Percentiles rank a stretch among this genome's conserved stretches.
phyloP scores from a whole-genome alignment of 805 yeast genomes.

The Suhomyces xylopsoci region DNA sequence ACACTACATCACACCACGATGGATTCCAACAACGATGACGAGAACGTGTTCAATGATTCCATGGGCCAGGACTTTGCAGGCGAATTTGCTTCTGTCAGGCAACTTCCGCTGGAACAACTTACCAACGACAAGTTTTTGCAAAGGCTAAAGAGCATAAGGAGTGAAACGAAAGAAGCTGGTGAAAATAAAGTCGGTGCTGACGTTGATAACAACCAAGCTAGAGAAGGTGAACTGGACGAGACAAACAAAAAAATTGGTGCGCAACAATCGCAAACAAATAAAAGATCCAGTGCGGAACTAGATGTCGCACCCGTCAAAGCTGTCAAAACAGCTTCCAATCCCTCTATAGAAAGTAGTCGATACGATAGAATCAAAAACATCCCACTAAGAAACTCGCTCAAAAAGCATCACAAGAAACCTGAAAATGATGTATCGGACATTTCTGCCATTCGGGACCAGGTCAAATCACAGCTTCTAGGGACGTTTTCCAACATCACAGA shows the following conservation, averaged over 20 bases:
- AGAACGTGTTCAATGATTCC: not conserved
- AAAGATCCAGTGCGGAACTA: not conserved
- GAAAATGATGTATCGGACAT: too few relatives aligned
- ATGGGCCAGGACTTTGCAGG: slow-evolving; percentile 25
- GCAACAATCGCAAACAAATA: not conserved
- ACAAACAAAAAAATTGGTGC: too few relatives aligned
- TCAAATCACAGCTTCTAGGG: slow-evolving; percentile 20
- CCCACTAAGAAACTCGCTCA: not conserved
- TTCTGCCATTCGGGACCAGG: slow-evolving; percentile 12
- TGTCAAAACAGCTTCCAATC: not conserved
- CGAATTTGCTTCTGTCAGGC: slow-evolving; percentile 29
- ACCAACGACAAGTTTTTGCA: slow-evolving; percentile 15
- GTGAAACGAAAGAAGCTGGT: not conserved
- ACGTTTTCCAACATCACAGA: slow-evolving; percentile 16
- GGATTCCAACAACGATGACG: not conserved
- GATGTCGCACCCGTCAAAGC: not conserved
- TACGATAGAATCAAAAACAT: not conserved
- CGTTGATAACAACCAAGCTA: too few relatives aligned
- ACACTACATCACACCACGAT: not conserved
- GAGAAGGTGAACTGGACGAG: too few relatives aligned
- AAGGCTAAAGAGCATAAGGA: slow-evolving; percentile 11
- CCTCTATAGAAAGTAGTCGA: not conserved
- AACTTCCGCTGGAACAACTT: slow-evolving; percentile 17
- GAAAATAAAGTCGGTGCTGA: not conserved
- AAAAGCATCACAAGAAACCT: not conserved